A percentile compares a stretch with the other conserved stretches of the same genome.
These are phyloP conservation scores for Phyllosticta paracitricarpa DNA, from an alignment of 2,329 filamentous ascomycete genomes.

Conservation along the genomic window DNA sequence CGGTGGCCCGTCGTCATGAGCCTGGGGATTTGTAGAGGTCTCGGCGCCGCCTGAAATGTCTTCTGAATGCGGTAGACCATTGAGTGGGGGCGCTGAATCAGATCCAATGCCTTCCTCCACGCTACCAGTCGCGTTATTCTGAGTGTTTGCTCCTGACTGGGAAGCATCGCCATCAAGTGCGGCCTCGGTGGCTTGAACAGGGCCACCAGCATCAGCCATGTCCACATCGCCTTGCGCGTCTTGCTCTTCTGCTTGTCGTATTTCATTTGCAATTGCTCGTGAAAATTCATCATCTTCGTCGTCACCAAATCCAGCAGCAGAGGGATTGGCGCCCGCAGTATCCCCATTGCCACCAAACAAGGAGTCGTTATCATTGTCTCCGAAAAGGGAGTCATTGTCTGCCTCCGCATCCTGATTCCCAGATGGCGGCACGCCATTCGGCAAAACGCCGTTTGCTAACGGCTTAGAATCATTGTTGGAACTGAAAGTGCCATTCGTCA, in stretches of 20 bases:
- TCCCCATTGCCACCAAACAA: slow-evolving; percentile 77
- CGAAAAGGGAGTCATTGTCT: slow-evolving; percentile 73
- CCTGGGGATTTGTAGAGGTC: slow-evolving; percentile 11
- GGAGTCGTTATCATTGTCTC: slow-evolving; percentile 63
- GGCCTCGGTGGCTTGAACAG: slow-evolving; percentile 27
- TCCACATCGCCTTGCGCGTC: slow-evolving; percentile 33
- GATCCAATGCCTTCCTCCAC: not conserved
- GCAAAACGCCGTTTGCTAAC: slow-evolving; percentile 44
- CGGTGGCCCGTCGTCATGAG: slow-evolving; percentile 31
- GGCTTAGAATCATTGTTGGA: slow-evolving; percentile 60
- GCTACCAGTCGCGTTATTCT: not conserved
- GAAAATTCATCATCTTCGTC: slow-evolving; percentile 82
- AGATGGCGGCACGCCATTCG: slow-evolving; percentile 25
- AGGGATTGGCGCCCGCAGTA: slow-evolving; percentile 18
- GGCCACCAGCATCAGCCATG: slow-evolving; percentile 36
- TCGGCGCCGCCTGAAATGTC: slow-evolving; percentile 23
- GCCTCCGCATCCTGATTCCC: slow-evolving; percentile 42
- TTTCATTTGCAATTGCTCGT: slow-evolving; percentile 53
- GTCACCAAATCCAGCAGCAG: slow-evolving; percentile 53
- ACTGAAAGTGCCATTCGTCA: slow-evolving; percentile 57
- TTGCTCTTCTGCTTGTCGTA: slow-evolving; percentile 34
- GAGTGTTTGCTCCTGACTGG: not conserved
- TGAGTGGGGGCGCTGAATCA: slow-evolving; percentile 20
- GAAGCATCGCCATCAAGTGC: not conserved
- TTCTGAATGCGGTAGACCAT: slow-evolving; percentile 45